Conservation (phyloP, 805 yeast genomes). For the Saccharomycopsis amapae region DNA sequence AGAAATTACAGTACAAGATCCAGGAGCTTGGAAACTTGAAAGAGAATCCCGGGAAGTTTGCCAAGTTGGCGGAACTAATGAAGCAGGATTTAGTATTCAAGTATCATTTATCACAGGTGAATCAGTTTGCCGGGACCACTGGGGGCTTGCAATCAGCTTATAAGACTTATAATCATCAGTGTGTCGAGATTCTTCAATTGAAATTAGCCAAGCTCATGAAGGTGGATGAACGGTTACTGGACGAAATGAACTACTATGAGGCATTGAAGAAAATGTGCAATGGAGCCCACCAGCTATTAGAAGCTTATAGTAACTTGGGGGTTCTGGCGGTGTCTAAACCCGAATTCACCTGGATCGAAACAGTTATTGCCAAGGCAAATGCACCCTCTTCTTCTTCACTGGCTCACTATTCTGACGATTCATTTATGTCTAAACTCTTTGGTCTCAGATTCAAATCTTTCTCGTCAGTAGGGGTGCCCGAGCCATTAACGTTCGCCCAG, state of each 20-base stretch:
- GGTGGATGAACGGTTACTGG: background rate
- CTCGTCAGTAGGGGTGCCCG: conserved; percentile 11
- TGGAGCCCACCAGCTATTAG: background rate
- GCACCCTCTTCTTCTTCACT: no score
- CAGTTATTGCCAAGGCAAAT: background rate
- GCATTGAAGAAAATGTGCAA: background rate
- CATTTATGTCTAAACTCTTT: conserved; percentile 1
- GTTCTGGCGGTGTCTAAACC: background rate
- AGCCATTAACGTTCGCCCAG: background rate
- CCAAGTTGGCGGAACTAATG: background rate
- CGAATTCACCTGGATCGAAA: background rate
- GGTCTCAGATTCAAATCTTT: conserved; percentile 6
- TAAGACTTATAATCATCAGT: no score
- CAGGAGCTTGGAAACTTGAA: background rate
- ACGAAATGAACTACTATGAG: background rate
- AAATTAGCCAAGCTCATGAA: no score
- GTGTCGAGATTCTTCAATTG: no score
- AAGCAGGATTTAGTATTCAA: background rate
- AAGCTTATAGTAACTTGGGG: background rate
- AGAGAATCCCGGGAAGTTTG: background rate
- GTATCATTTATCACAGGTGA: background rate
- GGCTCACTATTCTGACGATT: no score
- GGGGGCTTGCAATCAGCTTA: background rate
- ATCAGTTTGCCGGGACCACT: background rate
- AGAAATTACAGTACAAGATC: background rate